phyloP scores from a whole-genome alignment of 176 grass and related monocot species.

The Tillandsia fasciculata region DNA sequence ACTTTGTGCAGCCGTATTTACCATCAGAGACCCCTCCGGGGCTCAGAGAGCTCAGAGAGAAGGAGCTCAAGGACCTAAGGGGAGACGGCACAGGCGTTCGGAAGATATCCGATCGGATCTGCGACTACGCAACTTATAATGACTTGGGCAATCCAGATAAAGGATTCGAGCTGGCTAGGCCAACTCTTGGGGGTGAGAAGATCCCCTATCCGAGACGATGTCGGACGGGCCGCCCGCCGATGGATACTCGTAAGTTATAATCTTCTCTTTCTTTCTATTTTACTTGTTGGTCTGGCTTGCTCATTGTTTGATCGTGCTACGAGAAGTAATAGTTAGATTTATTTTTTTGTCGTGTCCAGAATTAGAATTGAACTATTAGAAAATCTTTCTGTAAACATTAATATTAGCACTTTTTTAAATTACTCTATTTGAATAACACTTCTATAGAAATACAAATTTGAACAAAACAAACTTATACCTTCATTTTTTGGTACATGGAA shows the following conservation, averaged over 20 bases:
- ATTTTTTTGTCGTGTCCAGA: too few relatives aligned
- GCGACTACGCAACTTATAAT: slow-evolving; percentile 84
- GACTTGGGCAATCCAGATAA: slow-evolving; percentile 91
- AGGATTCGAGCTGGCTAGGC: slow-evolving; percentile 54
- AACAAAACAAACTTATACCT: background rate
- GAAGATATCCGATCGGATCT: slow-evolving; percentile 70
- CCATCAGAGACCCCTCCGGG: slow-evolving; percentile 74
- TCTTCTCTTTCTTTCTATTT: background rate
- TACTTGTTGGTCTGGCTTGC: too few relatives aligned
- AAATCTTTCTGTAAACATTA: too few relatives aligned
- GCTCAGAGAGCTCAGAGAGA: slow-evolving; percentile 61
- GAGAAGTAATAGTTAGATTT: too few relatives aligned
- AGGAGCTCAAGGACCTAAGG: slow-evolving; percentile 63
- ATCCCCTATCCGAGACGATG: slow-evolving; percentile 82
- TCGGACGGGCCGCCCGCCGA: slow-evolving; percentile 69
- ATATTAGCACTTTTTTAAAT: too few relatives aligned
- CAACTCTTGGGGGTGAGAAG: slow-evolving; percentile 63
- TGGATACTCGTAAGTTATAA: slow-evolving; percentile 73
- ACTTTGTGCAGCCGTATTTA: slow-evolving; percentile 73
- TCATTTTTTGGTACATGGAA: too few relatives aligned
- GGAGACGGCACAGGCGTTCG: slow-evolving; percentile 73
- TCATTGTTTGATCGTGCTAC: too few relatives aligned
- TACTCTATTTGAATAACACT: too few relatives aligned
- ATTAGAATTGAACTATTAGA: too few relatives aligned
- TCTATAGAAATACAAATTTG: background rate